A percentile compares a stretch with the other conserved stretches of the same genome.
Conservation (phyloP, 2,329 filamentous ascomycete species). For the Shiraia sp. region DNA sequence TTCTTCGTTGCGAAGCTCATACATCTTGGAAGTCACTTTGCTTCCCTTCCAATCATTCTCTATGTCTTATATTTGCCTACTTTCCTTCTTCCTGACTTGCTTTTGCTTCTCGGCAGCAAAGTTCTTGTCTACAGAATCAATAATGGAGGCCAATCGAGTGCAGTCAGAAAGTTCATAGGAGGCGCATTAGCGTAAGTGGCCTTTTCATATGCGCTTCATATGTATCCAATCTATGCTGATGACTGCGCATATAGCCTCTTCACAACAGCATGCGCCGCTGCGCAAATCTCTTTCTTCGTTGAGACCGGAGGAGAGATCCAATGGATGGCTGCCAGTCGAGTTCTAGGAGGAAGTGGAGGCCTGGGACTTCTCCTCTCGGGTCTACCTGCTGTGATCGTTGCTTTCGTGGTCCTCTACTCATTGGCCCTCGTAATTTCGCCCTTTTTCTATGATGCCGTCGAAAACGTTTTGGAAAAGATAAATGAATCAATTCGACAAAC, state of each 20-base stretch:
- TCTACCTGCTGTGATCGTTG: constrained; percentile 10
- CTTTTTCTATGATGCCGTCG: constrained; percentile 14
- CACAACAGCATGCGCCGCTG: constrained; percentile 15
- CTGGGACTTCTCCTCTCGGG: constrained; percentile 17
- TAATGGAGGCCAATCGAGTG: constrained; percentile 10
- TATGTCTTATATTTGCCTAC: constrained; percentile 21
- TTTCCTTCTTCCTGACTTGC: constrained; percentile 15
- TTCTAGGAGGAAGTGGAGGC: constrained; percentile 18
- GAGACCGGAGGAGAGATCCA: constrained; percentile 22
- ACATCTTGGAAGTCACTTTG: constrained; percentile 19
- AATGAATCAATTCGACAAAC: constrained; percentile 5
- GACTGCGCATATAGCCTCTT: constrained; percentile 3
- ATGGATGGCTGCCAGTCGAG: constrained; percentile 21
- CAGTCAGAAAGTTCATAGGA: constrained; percentile 6
- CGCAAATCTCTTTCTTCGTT: constrained; percentile 18
- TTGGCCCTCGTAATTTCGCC: constrained; percentile 11
- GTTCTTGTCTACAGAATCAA: constrained; percentile 15
- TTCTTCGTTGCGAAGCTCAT: constrained; percentile 19
- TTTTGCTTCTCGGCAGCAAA: constrained; percentile 19
- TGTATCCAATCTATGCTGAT: constrained; percentile 3
- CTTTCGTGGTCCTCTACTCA: constrained; percentile 10
- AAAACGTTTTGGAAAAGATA: constrained; percentile 8
- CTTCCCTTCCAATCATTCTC: constrained; percentile 17
- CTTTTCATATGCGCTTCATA: too few relatives aligned
- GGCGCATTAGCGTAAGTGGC: constrained; percentile 13